Percentiles rank a stretch among this genome's conserved stretches.
phyloP scores from a whole-genome alignment of 2,329 filamentous ascomycete genomes.

The Arachnomyces sp. region DNA sequence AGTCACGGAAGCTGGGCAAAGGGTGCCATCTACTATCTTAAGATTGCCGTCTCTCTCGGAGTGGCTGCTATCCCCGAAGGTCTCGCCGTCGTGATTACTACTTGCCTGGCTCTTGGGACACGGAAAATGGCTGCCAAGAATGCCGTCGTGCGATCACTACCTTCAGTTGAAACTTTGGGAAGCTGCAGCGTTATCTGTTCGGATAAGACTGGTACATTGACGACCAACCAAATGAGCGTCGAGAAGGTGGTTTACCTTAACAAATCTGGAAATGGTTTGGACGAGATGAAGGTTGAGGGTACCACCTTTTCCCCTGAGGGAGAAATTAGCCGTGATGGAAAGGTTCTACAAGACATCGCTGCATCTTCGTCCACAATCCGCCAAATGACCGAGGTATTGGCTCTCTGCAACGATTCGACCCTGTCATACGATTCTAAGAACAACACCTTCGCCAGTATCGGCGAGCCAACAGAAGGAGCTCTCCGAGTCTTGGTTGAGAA shows the following conservation, averaged over 20 bases:
- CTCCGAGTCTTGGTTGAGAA: conserved; percentile 88
- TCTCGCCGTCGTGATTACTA: conserved; percentile 97
- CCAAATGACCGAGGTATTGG: conserved; percentile 63
- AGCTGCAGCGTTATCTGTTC: conserved; percentile 99
- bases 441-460: conserved; percentile 69
- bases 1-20: conserved; percentile 90
- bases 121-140: conserved; percentile 99
- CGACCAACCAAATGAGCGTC: conserved; percentile 99
- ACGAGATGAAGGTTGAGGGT: conserved; percentile 83
- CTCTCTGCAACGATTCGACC: conserved; percentile 81
- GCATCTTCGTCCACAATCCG: conserved; percentile 65
- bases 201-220: conserved; percentile 96
- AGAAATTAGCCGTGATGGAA: conserved; percentile 59
- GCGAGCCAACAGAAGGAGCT: conserved; percentile 92
- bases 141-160: conserved; percentile 88
- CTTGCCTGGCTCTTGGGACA: conserved; percentile 88
- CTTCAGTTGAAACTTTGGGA: conserved; percentile 93
- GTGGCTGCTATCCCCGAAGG: conserved; percentile 97
- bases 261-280: conserved; percentile 62
- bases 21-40: conserved; percentile 98
- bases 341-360: conserved; percentile 59
- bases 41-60: conserved; percentile 96
- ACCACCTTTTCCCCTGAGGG: conserved; percentile 86
- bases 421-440: conserved; percentile 73
- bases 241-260: conserved; percentile 82